These are phyloP conservation scores for Brassica hybrid DNA, from an alignment of 441 rosid genomes.

Conservation along the genomic window DNA sequence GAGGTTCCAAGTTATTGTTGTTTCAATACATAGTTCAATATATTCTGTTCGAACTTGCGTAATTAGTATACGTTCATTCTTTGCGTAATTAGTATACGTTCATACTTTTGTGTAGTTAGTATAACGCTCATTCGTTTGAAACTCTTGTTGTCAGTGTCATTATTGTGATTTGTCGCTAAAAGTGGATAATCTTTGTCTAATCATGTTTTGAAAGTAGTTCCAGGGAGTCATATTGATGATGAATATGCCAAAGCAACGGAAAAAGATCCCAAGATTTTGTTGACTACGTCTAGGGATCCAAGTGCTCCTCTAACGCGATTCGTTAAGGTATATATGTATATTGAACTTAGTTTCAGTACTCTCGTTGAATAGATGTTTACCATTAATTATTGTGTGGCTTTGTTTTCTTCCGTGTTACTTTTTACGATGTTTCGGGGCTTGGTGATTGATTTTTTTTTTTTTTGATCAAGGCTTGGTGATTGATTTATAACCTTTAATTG, in stretches of 20 bases:
- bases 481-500: constrained; percentile 1
- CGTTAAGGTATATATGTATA: constrained; percentile 52
- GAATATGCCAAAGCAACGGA: constrained; percentile 83
- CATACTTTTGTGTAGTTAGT: not conserved
- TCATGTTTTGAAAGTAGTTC: constrained; percentile 53
- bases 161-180: not conserved
- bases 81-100: not conserved
- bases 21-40: not conserved
- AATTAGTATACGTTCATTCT: not conserved
- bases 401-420: not conserved
- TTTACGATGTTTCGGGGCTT: not conserved
- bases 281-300: constrained; percentile 87
- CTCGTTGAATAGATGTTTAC: not conserved
- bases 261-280: constrained; percentile 77
- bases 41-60: not conserved
- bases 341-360: not conserved
- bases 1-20: not conserved
- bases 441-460: constrained; percentile 24
- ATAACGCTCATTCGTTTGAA: not conserved
- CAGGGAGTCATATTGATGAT: constrained; percentile 80
- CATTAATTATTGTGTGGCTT: not conserved
- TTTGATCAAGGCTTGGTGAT: not conserved
- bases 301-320: constrained; percentile 84
- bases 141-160: not conserved
- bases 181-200: not conserved